Percentiles rank a stretch among this genome's conserved stretches.
These are phyloP conservation scores for Boletus subcaerulescens DNA, from an alignment of 768 basidiomycete species.

Conservation along the genomic window DNA sequence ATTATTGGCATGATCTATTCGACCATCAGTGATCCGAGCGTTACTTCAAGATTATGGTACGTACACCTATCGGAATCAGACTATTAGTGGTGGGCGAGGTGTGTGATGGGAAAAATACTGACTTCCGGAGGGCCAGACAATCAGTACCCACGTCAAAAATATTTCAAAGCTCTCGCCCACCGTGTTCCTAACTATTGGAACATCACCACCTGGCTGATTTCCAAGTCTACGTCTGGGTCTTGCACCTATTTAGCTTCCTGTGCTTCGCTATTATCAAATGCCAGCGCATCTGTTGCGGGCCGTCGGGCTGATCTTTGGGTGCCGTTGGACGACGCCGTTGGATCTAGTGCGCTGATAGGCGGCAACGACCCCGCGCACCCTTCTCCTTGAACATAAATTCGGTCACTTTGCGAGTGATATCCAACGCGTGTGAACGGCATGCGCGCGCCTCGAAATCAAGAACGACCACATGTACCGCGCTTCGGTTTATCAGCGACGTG, in stretches of 20 bases:
- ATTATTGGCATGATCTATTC: too few species aligned
- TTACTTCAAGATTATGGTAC: too few species aligned
- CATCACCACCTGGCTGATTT: conserved; percentile 52
- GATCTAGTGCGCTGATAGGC: conserved; percentile 46
- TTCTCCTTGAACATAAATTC: too few species aligned
- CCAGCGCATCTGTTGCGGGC: conserved; percentile 50
- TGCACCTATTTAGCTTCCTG: conserved; percentile 26
- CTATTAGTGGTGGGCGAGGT: too few species aligned
- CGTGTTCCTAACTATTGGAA: conserved; percentile 87
- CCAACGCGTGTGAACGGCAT: too few species aligned
- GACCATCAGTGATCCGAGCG: too few species aligned
- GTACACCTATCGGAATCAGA: too few species aligned
- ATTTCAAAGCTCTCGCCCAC: conserved; percentile 95
- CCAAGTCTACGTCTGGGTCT: conserved; percentile 46
- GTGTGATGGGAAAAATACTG: too few species aligned
- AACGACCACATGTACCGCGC: too few species aligned
- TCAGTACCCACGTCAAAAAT: conserved; percentile 75
- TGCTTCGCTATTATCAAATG: conserved; percentile 51
- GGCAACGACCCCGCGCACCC: conserved; percentile 37
- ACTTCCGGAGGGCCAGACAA: not conserved
- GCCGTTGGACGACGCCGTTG: conserved; percentile 37
- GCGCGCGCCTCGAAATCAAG: too few species aligned
- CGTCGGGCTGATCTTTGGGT: conserved; percentile 34
- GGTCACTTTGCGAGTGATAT: too few species aligned
- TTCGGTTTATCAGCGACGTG: too few species aligned